Percentiles rank a stretch among this genome's conserved stretches.
Conservation (phyloP, 2,329 filamentous ascomycete genomes). For the Aspergillus tanneri region DNA sequence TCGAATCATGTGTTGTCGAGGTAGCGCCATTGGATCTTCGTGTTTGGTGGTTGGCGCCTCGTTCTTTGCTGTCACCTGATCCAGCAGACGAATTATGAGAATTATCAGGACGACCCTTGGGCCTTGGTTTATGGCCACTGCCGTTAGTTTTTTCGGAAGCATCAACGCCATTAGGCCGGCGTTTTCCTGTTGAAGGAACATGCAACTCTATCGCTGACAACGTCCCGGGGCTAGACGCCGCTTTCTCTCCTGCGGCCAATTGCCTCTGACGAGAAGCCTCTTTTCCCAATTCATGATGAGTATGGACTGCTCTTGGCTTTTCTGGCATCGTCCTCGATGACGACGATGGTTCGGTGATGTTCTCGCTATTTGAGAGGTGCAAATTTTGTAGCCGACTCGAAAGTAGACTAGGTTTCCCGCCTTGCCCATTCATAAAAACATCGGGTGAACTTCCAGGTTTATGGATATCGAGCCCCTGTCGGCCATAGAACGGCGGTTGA, state of each 20-base stretch:
- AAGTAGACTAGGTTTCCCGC: constrained; percentile 34
- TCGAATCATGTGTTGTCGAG: constrained; percentile 27
- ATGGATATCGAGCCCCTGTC: constrained; percentile 27
- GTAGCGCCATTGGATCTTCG: constrained; percentile 35
- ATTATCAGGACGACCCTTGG: constrained; percentile 35
- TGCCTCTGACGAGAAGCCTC: constrained; percentile 31
- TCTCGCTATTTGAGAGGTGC: constrained; percentile 38
- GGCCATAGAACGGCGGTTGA: constrained; percentile 26
- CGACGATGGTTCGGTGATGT: constrained; percentile 21
- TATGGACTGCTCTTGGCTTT: constrained; percentile 21
- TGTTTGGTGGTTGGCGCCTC: constrained; percentile 25
- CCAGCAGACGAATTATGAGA: constrained; percentile 20
- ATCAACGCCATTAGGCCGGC: constrained; percentile 33
- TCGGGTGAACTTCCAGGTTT: constrained; percentile 17
- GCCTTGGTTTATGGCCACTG: constrained; percentile 33
- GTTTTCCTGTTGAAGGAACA: constrained; percentile 32
- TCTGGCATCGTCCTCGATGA: constrained; percentile 26
- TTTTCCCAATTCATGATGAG: constrained; percentile 28
- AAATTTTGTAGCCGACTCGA: constrained; percentile 40
- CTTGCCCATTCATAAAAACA: constrained; percentile 25
- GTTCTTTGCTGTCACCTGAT: constrained; percentile 30
- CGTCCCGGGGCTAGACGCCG: constrained; percentile 21
- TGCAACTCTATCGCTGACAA: constrained; percentile 32
- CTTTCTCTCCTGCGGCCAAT: constrained; percentile 25
- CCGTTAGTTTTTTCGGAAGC: constrained; percentile 37